A percentile compares a stretch with the other conserved stretches of the same genome.
Evolutionary conservation across 2,329 filamentous ascomycete genomes (phyloP).

Genomic region (Delphinella strobiligena): DNA sequence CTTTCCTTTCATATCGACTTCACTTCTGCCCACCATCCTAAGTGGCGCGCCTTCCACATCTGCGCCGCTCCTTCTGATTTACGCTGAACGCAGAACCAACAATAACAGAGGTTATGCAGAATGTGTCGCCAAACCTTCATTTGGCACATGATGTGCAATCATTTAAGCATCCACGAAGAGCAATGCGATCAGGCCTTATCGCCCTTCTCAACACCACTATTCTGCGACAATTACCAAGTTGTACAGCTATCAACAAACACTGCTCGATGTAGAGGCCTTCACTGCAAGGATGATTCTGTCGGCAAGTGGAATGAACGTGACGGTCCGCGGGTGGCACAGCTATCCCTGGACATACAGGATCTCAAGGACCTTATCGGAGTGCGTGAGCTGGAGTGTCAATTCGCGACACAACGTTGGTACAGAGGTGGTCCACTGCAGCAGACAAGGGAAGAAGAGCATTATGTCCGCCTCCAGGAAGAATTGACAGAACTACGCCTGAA

Average conservation of each 20-base stretch:
- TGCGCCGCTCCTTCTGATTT: too few relatives aligned
- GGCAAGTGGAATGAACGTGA: too few relatives aligned
- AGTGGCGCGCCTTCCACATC: too few relatives aligned
- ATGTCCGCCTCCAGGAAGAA: neutral
- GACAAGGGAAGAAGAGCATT: neutral
- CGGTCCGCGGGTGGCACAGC: too few relatives aligned
- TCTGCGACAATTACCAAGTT: constrained; percentile 3
- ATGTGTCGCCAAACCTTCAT: constrained; percentile 7
- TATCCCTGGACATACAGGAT: neutral
- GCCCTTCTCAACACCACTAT: neutral
- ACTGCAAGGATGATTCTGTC: constrained; percentile 8
- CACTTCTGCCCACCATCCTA: too few relatives aligned
- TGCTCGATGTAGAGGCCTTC: constrained; percentile 1
- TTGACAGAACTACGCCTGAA: neutral
- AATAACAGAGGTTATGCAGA: too few relatives aligned
- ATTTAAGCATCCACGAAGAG: neutral
- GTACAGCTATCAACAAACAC: neutral
- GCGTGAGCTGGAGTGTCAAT: neutral
- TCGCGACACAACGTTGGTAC: neutral
- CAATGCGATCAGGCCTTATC: neutral
- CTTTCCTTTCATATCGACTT: too few relatives aligned
- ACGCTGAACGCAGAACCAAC: too few relatives aligned
- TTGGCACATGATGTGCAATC: constrained; percentile 1
- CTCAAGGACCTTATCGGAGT: neutral
- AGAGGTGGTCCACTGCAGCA: neutral